Base-by-base conservation (phyloP, 306 rosid genomes). In the Ochetophila trinervis region DNA sequence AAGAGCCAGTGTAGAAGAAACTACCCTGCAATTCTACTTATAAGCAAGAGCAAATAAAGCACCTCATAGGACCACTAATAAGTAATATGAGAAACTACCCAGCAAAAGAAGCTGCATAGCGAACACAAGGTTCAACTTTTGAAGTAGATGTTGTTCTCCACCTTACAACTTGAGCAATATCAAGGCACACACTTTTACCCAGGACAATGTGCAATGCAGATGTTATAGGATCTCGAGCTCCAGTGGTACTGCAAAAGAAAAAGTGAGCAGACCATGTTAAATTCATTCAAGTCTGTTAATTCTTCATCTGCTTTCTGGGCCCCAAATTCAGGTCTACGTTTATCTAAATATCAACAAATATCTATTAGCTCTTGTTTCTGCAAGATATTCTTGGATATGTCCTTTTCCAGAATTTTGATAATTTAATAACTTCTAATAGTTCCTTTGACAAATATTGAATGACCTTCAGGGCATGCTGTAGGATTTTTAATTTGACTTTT, bases 81-180 rank as follows among this genome's bases (percentile, higher is more conserved):
- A 66, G 16, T 24, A 37, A 68, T 1, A 53, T 14, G 75, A 75
- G 72, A 69, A 70, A 60, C 61, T 89, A 89, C 98, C 98, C 95
- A 62, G 96, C 90, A 79, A 92, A 92, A 72, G 98, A 87, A 64
- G 98, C 96, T 5, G 98, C 95, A 79, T 89, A 92, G 60, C 93
- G 96, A 62, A 87, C 88, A 49, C 14, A 70, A 67, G 98, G 95
- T 78, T 92, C 93, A 62, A 89, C 77, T 74, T 87, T 71, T 51
- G 97, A 87, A 53, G 80, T 70, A 52, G 89, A 74, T 45, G 85
- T 83, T 65, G 56, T 76, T 84, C 86, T 92, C 98, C 96, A 92
- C 81, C 98, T 86, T 23, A 92, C 93, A 77, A 92, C 85, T 84
- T 92, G 98, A 71, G 96, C 93, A 75, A 92, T 67, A 82, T 92